These are phyloP conservation scores for Strobilomyces echinocephalus DNA, from an alignment of 768 basidiomycete species.

Conservation along the genomic window DNA sequence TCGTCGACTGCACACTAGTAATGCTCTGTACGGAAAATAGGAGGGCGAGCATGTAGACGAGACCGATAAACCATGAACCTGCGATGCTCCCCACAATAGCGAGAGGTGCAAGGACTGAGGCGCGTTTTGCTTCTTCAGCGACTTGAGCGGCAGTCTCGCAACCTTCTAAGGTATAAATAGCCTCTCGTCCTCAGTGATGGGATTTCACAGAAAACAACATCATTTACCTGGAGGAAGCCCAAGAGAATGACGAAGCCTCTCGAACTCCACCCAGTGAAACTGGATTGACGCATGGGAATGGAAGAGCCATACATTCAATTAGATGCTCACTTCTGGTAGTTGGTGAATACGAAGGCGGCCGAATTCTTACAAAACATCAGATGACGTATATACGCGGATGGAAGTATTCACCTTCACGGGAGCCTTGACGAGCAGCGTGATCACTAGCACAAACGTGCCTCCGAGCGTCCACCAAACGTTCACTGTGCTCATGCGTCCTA, in stretches of 20 bases:
- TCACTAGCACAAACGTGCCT: constrained; percentile 53
- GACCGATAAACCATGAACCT: constrained; percentile 54
- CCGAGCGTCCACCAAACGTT: constrained; percentile 61
- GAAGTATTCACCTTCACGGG: constrained; percentile 40
- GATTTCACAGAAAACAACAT: neutral
- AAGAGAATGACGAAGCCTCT: constrained; percentile 54
- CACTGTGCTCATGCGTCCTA: constrained; percentile 51
- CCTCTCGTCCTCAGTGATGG: constrained; percentile 25
- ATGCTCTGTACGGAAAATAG: constrained; percentile 56
- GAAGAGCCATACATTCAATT: neutral
- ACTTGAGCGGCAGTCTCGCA: constrained; percentile 63
- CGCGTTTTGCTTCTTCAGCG: constrained; percentile 54
- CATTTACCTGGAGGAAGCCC: constrained; percentile 39
- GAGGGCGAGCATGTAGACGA: constrained; percentile 54
- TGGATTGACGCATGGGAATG: constrained; percentile 16
- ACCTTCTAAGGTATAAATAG: constrained; percentile 58
- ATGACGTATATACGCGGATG: neutral
- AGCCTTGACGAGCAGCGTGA: constrained; percentile 53
- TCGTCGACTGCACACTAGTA: constrained; percentile 42
- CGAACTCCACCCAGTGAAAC: constrained; percentile 53
- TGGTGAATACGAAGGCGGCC: constrained; percentile 50
- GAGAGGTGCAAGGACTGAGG: constrained; percentile 52
- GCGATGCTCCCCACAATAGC: constrained; percentile 53
- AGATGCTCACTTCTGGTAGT: constrained; percentile 46
- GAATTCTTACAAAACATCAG: constrained; percentile 38